phyloP scores from a whole-genome alignment of 805 yeast species.

The Phaffomyces antillensis region DNA sequence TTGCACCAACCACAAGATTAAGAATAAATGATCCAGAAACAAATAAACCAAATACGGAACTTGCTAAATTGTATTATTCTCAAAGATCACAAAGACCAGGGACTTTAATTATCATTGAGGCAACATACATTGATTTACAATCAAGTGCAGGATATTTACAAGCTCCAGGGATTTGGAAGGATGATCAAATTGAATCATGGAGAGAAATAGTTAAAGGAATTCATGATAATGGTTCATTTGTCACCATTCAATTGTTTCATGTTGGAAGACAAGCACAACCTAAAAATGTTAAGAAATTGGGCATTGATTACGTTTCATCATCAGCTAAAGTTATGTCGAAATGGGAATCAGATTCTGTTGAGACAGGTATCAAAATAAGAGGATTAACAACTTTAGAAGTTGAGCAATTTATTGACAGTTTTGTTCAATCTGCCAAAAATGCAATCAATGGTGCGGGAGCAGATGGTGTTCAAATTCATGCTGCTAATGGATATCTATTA shows the following conservation, averaged over 20 bases:
- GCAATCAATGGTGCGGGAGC: too few relatives aligned
- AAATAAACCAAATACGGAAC: neutral
- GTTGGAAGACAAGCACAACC: slow-evolving; percentile 35
- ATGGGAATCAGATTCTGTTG: slow-evolving; percentile 29
- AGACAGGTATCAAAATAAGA: slow-evolving; percentile 33
- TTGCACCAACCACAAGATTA: slow-evolving; percentile 39
- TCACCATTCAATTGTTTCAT: slow-evolving; percentile 5
- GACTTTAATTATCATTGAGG: slow-evolving; percentile 55
- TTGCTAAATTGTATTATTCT: slow-evolving; percentile 34
- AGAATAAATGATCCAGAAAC: slow-evolving; percentile 20
- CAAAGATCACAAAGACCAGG: slow-evolving; percentile 54
- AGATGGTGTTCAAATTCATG: too few relatives aligned
- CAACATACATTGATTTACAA: slow-evolving; percentile 36
- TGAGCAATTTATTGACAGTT: too few relatives aligned
- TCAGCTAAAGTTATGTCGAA: slow-evolving; percentile 11
- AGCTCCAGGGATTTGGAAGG: slow-evolving; percentile 45
- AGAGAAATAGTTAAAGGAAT: slow-evolving; percentile 39
- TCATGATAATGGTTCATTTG: slow-evolving; percentile 41
- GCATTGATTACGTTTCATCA: too few relatives aligned
- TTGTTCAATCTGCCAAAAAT: too few relatives aligned
- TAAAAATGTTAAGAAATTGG: slow-evolving; percentile 23
- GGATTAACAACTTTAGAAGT: slow-evolving; percentile 23
- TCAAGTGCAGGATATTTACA: slow-evolving; percentile 25
- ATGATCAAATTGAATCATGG: slow-evolving; percentile 44
- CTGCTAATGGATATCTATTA: too few relatives aligned